Evolutionary conservation across 108 stramenopile species (phyloP), one percentile per base, ranked within the genome.

Genomic region (Chaetoceros muelleri): DNA sequence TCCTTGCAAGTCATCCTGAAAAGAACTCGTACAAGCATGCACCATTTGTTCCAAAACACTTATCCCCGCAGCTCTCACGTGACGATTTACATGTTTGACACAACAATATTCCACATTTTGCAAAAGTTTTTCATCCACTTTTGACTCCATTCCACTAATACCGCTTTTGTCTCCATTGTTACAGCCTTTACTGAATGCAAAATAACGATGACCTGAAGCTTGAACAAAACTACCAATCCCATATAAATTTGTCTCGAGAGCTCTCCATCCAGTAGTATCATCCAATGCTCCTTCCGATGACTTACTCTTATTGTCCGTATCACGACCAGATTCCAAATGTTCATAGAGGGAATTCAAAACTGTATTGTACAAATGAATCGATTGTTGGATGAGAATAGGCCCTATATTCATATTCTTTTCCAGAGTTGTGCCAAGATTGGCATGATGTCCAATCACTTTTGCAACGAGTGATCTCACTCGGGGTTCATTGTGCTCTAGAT

Each of bases 261-360:
- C 89, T 62, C 95, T 86, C 97, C 97, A 98, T 50, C 96, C 95
- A n/a, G 93, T 93, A 20, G 95, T 96, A 72, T 98, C 96, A 58
- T 98, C 96, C 58, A 96, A 65, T 0, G 90, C 95, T 2, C 85
- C 89, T 29, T 77, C 74, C n/a, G 72, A 77, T 22, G 81, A 73
- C 45, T 72, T 70, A 40, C 64, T 69, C 53, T 76, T 73, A 54
- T 73, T 67, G 3, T 54, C 7, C 13, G 53, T 54, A 10, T 54
- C 69, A 47, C 75, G 72, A 48, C 80, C 80, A 48, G 67, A 46
- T 44, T 54, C 23, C 17, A 81, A 64, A 47, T 81, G 80, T 24
- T 72, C 52, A 22, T 67, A 29, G 48, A 80, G 64, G 30, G 69
- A 70, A 1, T 28, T 23, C 1, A 73, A 40, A 48, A 80, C 61